Evolutionary conservation across 1,284 basidiomycete genomes (phyloP).

Genomic region (Microbotryum scabiosae): DNA sequence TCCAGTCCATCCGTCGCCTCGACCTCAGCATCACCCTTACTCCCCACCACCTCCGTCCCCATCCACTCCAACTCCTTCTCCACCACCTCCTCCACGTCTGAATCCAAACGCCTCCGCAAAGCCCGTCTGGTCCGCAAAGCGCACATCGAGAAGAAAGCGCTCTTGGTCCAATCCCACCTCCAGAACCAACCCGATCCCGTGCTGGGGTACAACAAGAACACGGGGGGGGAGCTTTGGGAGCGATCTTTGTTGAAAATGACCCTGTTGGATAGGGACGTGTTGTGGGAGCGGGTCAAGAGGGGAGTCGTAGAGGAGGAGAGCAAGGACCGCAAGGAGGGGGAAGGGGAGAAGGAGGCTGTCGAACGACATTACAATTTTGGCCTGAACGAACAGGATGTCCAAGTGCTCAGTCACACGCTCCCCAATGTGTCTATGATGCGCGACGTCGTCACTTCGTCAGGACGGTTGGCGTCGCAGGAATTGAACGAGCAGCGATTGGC

Average conservation of each 20-base stretch:
- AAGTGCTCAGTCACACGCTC: slow-evolving; percentile 10
- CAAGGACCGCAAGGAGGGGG: too few species aligned
- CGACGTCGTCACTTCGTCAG: too few species aligned
- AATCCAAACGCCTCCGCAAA: slow-evolving; percentile 26
- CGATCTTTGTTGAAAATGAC: slow-evolving; percentile 55
- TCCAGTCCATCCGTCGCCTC: too few species aligned
- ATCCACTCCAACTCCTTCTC: slow-evolving; percentile 10
- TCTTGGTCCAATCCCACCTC: slow-evolving; percentile 38
- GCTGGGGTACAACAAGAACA: slow-evolving; percentile 56
- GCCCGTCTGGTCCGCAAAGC: slow-evolving; percentile 35
- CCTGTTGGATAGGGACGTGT: slow-evolving; percentile 51
- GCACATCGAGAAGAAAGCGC: slow-evolving; percentile 38
- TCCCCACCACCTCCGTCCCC: too few species aligned
- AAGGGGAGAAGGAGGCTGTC: too few species aligned
- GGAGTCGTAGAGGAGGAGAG: too few species aligned
- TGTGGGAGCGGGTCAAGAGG: slow-evolving; percentile 39
- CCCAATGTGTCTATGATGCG: not conserved
- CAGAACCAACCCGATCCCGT: slow-evolving; percentile 54
- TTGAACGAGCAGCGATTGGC: slow-evolving; percentile 26
- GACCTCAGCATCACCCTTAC: too few species aligned
- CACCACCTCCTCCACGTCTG: not conserved
- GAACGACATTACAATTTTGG: slow-evolving; percentile 52
- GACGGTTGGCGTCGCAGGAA: not conserved
- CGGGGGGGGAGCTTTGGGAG: slow-evolving; percentile 46
- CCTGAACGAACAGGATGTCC: slow-evolving; percentile 45